phyloP scores from a whole-genome alignment of 2,329 filamentous ascomycete genomes.

The Aspergillus glaucus region DNA sequence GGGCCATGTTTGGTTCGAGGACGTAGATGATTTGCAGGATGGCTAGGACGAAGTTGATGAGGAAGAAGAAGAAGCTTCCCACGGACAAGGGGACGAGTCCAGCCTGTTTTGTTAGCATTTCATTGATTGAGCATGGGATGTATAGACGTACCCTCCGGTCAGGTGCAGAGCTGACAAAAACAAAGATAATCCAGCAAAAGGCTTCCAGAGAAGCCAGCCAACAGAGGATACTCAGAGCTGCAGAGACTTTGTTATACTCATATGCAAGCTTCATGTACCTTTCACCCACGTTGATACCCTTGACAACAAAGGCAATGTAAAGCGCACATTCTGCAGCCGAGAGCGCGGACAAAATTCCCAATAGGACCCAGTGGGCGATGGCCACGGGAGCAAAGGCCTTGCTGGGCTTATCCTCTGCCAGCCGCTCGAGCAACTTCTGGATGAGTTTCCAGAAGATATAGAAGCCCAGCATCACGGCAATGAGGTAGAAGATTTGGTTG shows the following conservation, averaged over 20 bases:
- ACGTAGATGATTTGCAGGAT: constrained; percentile 11
- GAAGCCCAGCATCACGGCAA: constrained; percentile 9
- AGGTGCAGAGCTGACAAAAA: constrained; percentile 11
- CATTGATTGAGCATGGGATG: not conserved
- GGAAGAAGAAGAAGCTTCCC: constrained; percentile 14
- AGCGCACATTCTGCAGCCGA: constrained; percentile 11
- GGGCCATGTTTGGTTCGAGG: not conserved
- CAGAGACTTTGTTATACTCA: constrained; percentile 3
- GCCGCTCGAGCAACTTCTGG: constrained; percentile 12
- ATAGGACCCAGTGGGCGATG: constrained; percentile 12
- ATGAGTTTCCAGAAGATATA: constrained; percentile 17
- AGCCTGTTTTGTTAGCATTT: constrained; percentile 5
- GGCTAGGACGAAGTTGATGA: constrained; percentile 5
- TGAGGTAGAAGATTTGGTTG: constrained; percentile 11
- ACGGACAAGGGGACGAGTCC: constrained; percentile 9
- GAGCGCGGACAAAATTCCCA: constrained; percentile 6
- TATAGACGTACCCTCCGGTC: constrained; percentile 10
- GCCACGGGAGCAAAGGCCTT: constrained; percentile 10
- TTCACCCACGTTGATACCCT: not conserved
- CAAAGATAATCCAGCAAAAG: constrained; percentile 13
- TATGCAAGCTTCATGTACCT: not conserved
- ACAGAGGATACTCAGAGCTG: constrained; percentile 10
- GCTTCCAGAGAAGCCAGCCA: constrained; percentile 17
- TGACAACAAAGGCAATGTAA: constrained; percentile 7
- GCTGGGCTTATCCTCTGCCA: constrained; percentile 6